These are phyloP conservation scores for Lepiota brunneoincarnata DNA, from an alignment of 768 basidiomycete genomes.

Conservation along the genomic window DNA sequence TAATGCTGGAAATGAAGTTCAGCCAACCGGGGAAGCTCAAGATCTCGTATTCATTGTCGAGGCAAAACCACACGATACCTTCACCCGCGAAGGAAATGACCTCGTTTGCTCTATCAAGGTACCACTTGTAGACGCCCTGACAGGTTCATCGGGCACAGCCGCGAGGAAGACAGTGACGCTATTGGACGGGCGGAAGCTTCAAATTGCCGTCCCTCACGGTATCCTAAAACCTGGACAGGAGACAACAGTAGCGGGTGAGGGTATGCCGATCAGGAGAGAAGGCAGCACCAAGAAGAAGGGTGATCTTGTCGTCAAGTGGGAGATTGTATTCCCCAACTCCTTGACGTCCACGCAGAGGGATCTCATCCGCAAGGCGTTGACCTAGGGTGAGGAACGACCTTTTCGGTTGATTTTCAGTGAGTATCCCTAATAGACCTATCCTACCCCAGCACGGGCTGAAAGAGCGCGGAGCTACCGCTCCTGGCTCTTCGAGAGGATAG, in stretches of 20 bases:
- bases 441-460: too few relatives aligned
- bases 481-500: too few relatives aligned
- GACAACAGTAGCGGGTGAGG: constrained; percentile 70
- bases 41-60: constrained; percentile 98
- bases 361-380: constrained; percentile 66
- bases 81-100: constrained; percentile 81
- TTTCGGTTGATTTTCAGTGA: too few relatives aligned
- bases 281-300: constrained; percentile 71
- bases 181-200: constrained; percentile 79
- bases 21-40: constrained; percentile 60
- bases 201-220: constrained; percentile 61
- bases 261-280: constrained; percentile 89
- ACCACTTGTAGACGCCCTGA: constrained; percentile 80
- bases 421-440: too few relatives aligned
- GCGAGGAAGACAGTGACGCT: constrained; percentile 53
- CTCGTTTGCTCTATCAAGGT: constrained; percentile 59
- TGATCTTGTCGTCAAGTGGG: constrained; percentile 80
- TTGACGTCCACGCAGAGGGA: constrained; percentile 80
- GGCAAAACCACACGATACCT: constrained; percentile 83
- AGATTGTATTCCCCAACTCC: constrained; percentile 79
- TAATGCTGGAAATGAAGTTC: constrained; percentile 78
- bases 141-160: constrained; percentile 41
- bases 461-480: too few relatives aligned
- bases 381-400: neutral
- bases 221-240: constrained; percentile 78